Percentiles rank a stretch among this genome's conserved stretches.
Conservation (phyloP, 2,329 filamentous ascomycete species). For the Fusarium cicatricum region DNA sequence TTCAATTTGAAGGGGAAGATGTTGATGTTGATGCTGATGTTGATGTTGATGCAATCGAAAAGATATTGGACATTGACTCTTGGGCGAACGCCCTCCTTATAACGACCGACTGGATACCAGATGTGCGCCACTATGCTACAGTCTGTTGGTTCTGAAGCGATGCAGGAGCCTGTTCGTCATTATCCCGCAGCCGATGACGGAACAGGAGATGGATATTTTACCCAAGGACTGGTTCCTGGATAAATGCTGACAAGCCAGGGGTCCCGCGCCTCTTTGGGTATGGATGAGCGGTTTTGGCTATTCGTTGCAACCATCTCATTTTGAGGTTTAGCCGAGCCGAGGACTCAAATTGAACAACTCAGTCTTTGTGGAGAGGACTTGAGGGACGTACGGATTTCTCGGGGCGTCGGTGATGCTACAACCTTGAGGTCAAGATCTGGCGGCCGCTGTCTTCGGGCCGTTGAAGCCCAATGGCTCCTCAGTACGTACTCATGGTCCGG, state of each 20-base stretch:
- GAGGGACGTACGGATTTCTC: too few species aligned
- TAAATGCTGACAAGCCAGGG: slow-evolving; percentile 31
- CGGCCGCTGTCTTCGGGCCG: slow-evolving; percentile 37
- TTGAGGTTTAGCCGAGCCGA: too few species aligned
- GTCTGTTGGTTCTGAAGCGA: slow-evolving; percentile 19
- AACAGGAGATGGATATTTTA: too few species aligned
- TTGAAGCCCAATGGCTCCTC: slow-evolving; percentile 25
- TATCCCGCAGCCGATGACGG: slow-evolving; percentile 18
- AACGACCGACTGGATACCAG: slow-evolving; percentile 4
- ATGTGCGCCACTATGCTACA: slow-evolving; percentile 30
- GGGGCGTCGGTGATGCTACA: not conserved
- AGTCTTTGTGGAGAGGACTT: too few species aligned
- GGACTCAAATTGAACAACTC: too few species aligned
- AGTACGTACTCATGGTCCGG: slow-evolving; percentile 21
- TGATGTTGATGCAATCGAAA: not conserved
- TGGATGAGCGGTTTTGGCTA: slow-evolving; percentile 19
- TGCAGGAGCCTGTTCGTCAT: not conserved
- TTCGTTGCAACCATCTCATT: slow-evolving; percentile 1
- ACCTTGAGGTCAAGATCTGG: slow-evolving; percentile 17
- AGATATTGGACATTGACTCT: not conserved
- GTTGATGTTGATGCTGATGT: too few species aligned
- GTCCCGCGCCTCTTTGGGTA: slow-evolving; percentile 2
- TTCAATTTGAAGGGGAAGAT: not conserved
- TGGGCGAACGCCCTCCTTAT: slow-evolving; percentile 23
- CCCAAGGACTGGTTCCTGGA: slow-evolving; percentile 32